Base-by-base conservation (phyloP, 2,329 filamentous ascomycete genomes). In the Fusarium cyanostomum region DNA sequence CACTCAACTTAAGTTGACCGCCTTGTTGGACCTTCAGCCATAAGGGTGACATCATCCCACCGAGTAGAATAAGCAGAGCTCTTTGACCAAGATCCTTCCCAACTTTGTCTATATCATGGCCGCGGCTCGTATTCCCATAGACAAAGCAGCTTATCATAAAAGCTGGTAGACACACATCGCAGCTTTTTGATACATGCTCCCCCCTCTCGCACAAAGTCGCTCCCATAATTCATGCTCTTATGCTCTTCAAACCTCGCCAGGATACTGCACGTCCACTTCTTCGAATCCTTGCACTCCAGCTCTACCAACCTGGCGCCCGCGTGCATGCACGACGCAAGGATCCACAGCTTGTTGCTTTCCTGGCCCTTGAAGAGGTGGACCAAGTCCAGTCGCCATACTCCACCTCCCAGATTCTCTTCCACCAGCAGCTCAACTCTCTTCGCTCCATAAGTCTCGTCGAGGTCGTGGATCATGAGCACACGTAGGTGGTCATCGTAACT, bases 281-380 rank as follows among this genome's bases (percentile, higher is more conserved):
- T 78, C 58, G 61, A 75, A 1, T 76, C 69, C 2, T 73, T 71
- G 24, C 78, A 73, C 9, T 67, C 59, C 15, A 86, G 70, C 34
- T 81, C 77, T 7, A 90, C 70, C n/a, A 98, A 77, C 51, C 89
- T 85, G 9, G 87, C 83, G 1, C 95, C 95, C 3, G 91, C 92
- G 79, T 97, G 91, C 94, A 98, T 98, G 72, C 95, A 97, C 41
- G 92, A 96, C 13, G 89, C 94, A 35, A 97, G 79, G n/a, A 96
- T 78, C 39, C 82, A 73, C 26, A 78, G 56, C 43, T 73, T 72
- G 62, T 71, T 73, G 9, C 39, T 57, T 52, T 73, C 76, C 6
- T 42, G 59, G n/a, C 49, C 65, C 15, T 59, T 58, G 15, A 63
- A 68, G 15, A 73, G 49, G 3, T 75, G 71, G 9, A 92, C 77